Evolutionary conservation across 768 basidiomycete species (phyloP).

Genomic region (Cystofilobasidium capitatum): DNA sequence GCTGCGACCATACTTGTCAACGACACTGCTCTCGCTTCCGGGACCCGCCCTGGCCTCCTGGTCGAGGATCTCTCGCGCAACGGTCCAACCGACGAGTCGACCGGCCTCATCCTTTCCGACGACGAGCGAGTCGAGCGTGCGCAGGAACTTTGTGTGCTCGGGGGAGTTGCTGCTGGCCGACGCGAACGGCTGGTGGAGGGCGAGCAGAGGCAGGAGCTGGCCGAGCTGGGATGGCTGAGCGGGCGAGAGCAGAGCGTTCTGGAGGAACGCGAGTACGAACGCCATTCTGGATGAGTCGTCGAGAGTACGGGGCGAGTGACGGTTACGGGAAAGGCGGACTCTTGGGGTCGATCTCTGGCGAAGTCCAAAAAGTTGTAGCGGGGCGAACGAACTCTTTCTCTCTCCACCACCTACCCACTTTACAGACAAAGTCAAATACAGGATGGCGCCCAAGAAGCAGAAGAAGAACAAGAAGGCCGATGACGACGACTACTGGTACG

Average conservation of each 20-base stretch:
- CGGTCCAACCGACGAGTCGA: constrained; percentile 19
- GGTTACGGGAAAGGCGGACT: too few species aligned
- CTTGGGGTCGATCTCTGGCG: too few species aligned
- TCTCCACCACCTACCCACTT: constrained; percentile 28
- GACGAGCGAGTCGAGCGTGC: constrained; percentile 13
- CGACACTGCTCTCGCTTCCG: not conserved
- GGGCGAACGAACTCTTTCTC: not conserved
- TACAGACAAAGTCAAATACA: constrained; percentile 60
- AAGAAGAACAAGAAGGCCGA: constrained; percentile 73
- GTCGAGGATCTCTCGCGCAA: constrained; percentile 14
- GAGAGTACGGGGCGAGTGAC: too few species aligned
- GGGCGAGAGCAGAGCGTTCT: too few species aligned
- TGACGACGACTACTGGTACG: constrained; percentile 57
- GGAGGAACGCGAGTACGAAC: too few species aligned
- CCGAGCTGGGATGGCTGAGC: too few species aligned
- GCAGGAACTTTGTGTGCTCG: constrained; percentile 3
- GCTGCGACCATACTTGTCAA: constrained; percentile 11
- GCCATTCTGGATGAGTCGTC: too few species aligned
- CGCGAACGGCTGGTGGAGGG: constrained; percentile 5
- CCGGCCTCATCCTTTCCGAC: constrained; percentile 21
- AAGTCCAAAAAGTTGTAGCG: not conserved
- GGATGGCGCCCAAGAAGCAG: too few species aligned
- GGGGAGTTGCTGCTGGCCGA: not conserved
- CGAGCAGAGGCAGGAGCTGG: not conserved
- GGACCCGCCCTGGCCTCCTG: not conserved